Percentiles rank a stretch among this genome's conserved stretches.
Evolutionary conservation across 1,284 basidiomycete species (phyloP).

Genomic region (Wallemia hederae): DNA sequence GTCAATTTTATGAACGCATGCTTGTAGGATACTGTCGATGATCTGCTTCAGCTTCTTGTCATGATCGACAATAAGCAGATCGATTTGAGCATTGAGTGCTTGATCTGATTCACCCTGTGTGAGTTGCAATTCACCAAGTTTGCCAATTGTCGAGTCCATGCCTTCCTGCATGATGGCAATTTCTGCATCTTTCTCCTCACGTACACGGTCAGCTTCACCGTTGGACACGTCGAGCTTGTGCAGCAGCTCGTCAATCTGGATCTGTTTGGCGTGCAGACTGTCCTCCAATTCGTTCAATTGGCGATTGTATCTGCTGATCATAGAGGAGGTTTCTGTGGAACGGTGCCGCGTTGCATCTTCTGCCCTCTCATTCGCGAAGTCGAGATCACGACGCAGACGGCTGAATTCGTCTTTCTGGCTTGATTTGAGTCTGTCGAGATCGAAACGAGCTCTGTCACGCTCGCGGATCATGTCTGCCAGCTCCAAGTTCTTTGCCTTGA

Average conservation of each 20-base stretch:
- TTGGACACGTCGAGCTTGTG: slow-evolving; percentile 42
- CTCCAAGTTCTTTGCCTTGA: slow-evolving; percentile 94
- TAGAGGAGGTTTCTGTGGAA: slow-evolving; percentile 64
- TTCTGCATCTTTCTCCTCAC: slow-evolving; percentile 93
- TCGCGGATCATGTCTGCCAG: slow-evolving; percentile 97
- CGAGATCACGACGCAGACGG: slow-evolving; percentile 65
- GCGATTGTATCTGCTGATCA: slow-evolving; percentile 81
- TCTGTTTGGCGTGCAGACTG: slow-evolving; percentile 67
- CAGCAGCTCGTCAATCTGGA: slow-evolving; percentile 73
- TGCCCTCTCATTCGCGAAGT: slow-evolving; percentile 91
- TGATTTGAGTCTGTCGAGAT: slow-evolving; percentile 80
- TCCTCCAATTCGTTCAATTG: slow-evolving; percentile 88
- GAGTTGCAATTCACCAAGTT: slow-evolving; percentile 61
- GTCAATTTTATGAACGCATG: slow-evolving; percentile 88
- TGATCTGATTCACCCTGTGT: slow-evolving; percentile 57
- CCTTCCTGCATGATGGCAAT: slow-evolving; percentile 84
- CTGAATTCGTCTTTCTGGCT: slow-evolving; percentile 85
- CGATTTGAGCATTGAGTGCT: slow-evolving; percentile 80
- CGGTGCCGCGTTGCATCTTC: slow-evolving; percentile 77
- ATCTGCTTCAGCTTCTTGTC: slow-evolving; percentile 94
- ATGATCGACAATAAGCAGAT: slow-evolving; percentile 86
- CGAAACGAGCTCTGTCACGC: slow-evolving; percentile 80
- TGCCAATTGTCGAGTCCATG: slow-evolving; percentile 75
- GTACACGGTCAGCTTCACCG: slow-evolving; percentile 42
- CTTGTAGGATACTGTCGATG: slow-evolving; percentile 91